Evolutionary conservation across 2,329 filamentous ascomycete genomes (phyloP), one percentile per base, ranked within the genome.

Genomic region (Tolypocladium ovalisporum): DNA sequence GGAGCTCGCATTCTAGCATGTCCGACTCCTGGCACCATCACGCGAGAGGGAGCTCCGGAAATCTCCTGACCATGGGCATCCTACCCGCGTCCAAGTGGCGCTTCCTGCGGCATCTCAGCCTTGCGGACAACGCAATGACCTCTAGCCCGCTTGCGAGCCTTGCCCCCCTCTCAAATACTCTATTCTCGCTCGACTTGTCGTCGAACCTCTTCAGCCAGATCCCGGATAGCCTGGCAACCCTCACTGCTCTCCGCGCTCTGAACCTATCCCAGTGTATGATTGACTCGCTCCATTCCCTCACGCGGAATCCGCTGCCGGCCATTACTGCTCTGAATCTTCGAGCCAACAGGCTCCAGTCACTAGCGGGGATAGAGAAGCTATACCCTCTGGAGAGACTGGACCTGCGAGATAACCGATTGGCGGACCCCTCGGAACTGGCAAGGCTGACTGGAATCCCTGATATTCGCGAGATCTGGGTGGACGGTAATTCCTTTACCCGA

Each of bases 191-290:
- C 56, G 94, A 99, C 70, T 77, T 99, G 52, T 97, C 94, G 1
- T 86, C 85, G 54, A 99, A 99, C 67, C 83, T 96, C 36, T 96
- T 99, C 71, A 86, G 85, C n/a, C 89, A 97, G 70, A 88, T 97
- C 56, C 94, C 94, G 1, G 94, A 97, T 70, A 94, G 89, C 65
- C 76, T 99, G 58, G 88, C 92, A 15, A 89, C 84, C 12, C 77
- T 99, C 58, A 91, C 90, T 24, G 87, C 90, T 34, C 81, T 99
- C n/a, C 86, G 92, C 62, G 92, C 94, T 29, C 76, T 99, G 56
- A 97, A 99, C 66, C 79, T 99, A 32, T 96, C 93, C 4, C 89
- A 96, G 66, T 97, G 93, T 79, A 97, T 97, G 92, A 97, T 99
- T 61, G 89, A 93, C 64, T 94, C 91, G 19, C 79, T 99, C 57